A percentile compares a stretch with the other conserved stretches of the same genome.
Evolutionary conservation across 495 filamentous ascomycete species (phyloP).

Genomic region (Neurospora discreta): DNA sequence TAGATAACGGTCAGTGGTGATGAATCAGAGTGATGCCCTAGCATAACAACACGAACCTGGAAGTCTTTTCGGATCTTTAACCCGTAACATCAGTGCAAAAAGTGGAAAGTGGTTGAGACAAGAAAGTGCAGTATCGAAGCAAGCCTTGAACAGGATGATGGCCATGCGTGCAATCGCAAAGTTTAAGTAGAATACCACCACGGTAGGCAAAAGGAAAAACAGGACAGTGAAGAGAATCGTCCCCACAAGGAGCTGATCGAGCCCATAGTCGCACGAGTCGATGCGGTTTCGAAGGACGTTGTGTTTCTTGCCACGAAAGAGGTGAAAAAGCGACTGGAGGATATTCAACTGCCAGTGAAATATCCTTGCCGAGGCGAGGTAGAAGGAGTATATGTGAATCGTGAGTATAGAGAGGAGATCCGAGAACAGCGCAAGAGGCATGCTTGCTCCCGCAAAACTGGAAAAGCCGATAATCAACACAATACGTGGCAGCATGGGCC

Average conservation of each 20-base stretch:
- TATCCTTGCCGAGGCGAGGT: conserved; percentile 89
- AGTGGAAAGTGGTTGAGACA: conserved; percentile 97
- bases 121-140: conserved; percentile 79
- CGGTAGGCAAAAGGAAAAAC: conserved; percentile 90
- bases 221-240: conserved; percentile 94
- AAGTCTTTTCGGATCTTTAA: conserved; percentile 84
- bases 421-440: conserved; percentile 94
- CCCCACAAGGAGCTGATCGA: conserved; percentile 92
- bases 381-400: conserved; percentile 95
- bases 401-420: conserved; percentile 88
- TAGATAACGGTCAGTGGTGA: conserved; percentile 18
- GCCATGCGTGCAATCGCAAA: conserved; percentile 91
- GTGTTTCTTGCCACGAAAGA: conserved; percentile 95
- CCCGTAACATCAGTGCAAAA: conserved; percentile 90
- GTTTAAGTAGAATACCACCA: conserved; percentile 91
- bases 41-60: conserved; percentile 48
- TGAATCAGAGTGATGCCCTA: neutral
- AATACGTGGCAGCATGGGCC: conserved; percentile 69
- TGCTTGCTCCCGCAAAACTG: conserved; percentile 87
- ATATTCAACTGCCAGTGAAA: conserved; percentile 98
- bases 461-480: conserved; percentile 92
- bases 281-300: conserved; percentile 96
- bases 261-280: conserved; percentile 96
- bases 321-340: conserved; percentile 90
- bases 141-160: conserved; percentile 84